Evolutionary conservation across 768 basidiomycete genomes (phyloP).

Genomic region (Lactarius hengduanensis): DNA sequence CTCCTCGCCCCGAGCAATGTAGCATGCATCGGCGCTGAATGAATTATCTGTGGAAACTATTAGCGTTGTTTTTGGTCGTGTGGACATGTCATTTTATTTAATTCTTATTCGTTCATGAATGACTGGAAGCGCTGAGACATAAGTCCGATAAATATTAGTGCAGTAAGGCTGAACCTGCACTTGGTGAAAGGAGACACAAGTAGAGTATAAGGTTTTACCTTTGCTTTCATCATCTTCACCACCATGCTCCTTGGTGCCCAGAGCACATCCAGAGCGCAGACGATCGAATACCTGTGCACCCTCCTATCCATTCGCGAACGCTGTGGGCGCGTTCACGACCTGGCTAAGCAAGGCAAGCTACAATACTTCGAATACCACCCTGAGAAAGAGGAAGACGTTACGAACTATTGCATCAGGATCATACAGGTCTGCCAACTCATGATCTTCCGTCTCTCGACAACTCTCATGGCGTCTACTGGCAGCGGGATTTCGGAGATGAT

Average conservation of each 20-base stretch:
- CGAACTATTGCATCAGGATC: constrained; percentile 70
- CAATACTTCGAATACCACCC: constrained; percentile 87
- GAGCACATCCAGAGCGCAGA: constrained; percentile 34
- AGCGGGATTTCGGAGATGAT: constrained; percentile 80
- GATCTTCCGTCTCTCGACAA: background rate
- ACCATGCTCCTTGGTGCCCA: constrained; percentile 24
- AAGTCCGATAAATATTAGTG: background rate
- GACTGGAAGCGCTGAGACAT: background rate
- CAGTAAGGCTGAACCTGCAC: background rate
- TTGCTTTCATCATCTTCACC: constrained; percentile 4
- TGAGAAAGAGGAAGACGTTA: constrained; percentile 66
- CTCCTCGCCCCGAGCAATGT: constrained; percentile 14
- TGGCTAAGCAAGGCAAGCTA: constrained; percentile 71
- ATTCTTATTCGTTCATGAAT: background rate
- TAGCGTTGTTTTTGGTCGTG: background rate
- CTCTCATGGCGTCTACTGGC: constrained; percentile 5
- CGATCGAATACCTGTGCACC: constrained; percentile 73
- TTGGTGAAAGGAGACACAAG: background rate
- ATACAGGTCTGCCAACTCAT: constrained; percentile 58
- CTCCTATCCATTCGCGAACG: constrained; percentile 89
- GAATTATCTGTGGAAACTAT: constrained; percentile 1
- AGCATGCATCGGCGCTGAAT: constrained; percentile 4
- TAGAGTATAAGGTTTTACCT: constrained; percentile 25
- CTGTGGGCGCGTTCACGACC: constrained; percentile 72
- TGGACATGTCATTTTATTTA: constrained; percentile 14